Evolutionary conservation across 2,329 filamentous ascomycete species (phyloP), one percentile per base, ranked within the genome.

Genomic region (Hypoxylon rubiginosum): DNA sequence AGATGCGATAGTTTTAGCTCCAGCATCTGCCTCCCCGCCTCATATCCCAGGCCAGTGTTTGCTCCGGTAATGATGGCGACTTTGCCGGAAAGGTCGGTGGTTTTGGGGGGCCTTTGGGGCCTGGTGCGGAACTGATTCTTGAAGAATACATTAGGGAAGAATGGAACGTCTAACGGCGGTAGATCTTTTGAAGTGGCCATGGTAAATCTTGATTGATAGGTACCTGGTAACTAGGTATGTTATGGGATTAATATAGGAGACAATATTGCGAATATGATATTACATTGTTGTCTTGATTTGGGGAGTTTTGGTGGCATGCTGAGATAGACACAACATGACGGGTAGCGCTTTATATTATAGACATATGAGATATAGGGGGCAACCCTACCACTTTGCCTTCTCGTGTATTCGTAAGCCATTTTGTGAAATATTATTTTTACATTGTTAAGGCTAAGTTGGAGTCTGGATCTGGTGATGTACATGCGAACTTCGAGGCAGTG

Each of bases 61-160:
- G 79, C 74, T 1, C 85, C 85, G 0, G 84, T 85, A 15, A 87
- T 75, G 34, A 86, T 82, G 55, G 81, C 81, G 0, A 79, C 80
- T 60, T 81, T 74, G 2, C 77, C 75, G 0, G 74, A 70, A 15
- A 83, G 68, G 34, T 50, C 41, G 36, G 49, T 67, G 21, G 56
- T 62, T 8, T 49, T 53, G 2, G 65, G 53, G 2, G 61, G 57
- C 13, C 46, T 53, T 17, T 56, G 34, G 10, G 64, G 60, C 43
- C 64, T 67, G 28, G 56, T 67, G 13, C 48, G 36, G 34, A 64
- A 67, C 36, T 67, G 64, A 28, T 67, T 67, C 56, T 51, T 64
- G 10, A 64, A 3, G 13, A 67, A 67, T 10, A 67, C 19, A 9
- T 56, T 54, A 5, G 61, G 57, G 17, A 58, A 65, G 51, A 68